Percentiles rank a stretch among this genome's conserved stretches.
Conservation (phyloP, 139 green algal genomes). For the Tetraselmis striata region DNA sequence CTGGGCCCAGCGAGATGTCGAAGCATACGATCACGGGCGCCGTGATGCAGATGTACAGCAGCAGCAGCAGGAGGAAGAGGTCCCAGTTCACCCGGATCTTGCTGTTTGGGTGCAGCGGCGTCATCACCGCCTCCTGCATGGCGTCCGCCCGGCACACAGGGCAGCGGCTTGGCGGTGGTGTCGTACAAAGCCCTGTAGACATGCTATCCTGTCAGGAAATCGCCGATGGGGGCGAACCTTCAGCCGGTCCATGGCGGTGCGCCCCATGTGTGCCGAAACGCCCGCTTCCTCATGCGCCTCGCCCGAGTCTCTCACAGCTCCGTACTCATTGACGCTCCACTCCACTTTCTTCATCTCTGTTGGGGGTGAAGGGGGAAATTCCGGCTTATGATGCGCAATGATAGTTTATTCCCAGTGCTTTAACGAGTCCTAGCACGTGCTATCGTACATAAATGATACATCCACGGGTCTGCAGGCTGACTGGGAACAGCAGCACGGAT, state of each 20-base stretch:
- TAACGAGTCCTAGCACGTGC: too few species aligned
- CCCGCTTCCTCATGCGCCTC: not conserved
- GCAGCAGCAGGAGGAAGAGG: constrained; percentile 31
- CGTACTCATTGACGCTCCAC: not conserved
- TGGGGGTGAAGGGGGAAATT: not conserved
- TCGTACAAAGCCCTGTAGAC: not conserved
- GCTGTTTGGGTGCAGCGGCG: not conserved
- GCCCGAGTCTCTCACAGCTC: not conserved
- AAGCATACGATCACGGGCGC: constrained; percentile 42
- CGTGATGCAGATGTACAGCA: constrained; percentile 36
- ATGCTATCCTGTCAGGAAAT: not conserved
- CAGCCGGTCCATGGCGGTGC: not conserved
- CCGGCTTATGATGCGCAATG: not conserved
- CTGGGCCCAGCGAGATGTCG: constrained; percentile 10
- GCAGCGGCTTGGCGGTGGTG: not conserved
- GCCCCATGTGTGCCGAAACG: not conserved
- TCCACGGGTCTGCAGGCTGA: too few species aligned
- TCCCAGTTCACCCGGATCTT: constrained; percentile 32
- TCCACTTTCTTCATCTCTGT: not conserved
- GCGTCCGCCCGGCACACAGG: not conserved
- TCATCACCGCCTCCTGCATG: not conserved
- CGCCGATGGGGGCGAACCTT: not conserved
- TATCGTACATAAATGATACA: too few species aligned
- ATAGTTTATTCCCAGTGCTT: too few species aligned
- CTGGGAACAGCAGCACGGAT: not conserved